Evolutionary conservation across 495 filamentous ascomycete genomes (phyloP).

Genomic region (Aspergillus olivimuriae): DNA sequence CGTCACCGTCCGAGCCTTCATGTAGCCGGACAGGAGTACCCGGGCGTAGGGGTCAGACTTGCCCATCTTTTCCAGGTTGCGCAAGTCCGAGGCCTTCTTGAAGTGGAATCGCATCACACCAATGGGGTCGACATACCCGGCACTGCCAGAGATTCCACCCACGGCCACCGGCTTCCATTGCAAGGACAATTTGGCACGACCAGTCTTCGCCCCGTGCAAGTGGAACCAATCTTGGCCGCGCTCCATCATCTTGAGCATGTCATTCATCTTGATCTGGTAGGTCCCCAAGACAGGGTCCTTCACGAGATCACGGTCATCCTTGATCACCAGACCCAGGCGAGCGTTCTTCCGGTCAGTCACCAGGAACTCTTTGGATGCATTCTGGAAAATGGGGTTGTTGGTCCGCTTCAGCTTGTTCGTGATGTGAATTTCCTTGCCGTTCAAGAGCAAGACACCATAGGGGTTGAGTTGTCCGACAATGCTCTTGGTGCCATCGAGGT

Average conservation of each 20-base stretch:
- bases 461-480: slow-evolving; percentile 84
- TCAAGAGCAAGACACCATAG: slow-evolving; percentile 80
- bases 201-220: slow-evolving; percentile 71
- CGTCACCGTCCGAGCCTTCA: slow-evolving; percentile 87
- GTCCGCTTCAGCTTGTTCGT: slow-evolving; percentile 90
- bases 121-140: slow-evolving; percentile 87
- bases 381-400: slow-evolving; percentile 91
- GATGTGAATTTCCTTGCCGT: slow-evolving; percentile 78
- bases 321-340: slow-evolving; percentile 84
- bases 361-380: slow-evolving; percentile 84
- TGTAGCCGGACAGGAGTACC: slow-evolving; percentile 80
- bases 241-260: slow-evolving; percentile 83
- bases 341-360: slow-evolving; percentile 88
- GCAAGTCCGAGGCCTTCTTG: slow-evolving; percentile 69
- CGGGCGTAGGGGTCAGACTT: slow-evolving; percentile 95
- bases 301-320: slow-evolving; percentile 82
- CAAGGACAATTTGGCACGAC: slow-evolving; percentile 78
- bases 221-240: slow-evolving; percentile 97
- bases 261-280: slow-evolving; percentile 90
- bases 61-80: slow-evolving; percentile 90
- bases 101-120: slow-evolving; percentile 95
- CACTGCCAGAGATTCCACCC: slow-evolving; percentile 66
- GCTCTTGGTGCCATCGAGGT: slow-evolving; percentile 85
- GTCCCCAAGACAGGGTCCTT: slow-evolving; percentile 81
- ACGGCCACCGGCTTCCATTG: slow-evolving; percentile 94